These are phyloP conservation scores for Globisporangium nagaii DNA, from an alignment of 352 stramenopile genomes.

Conservation along the genomic window DNA sequence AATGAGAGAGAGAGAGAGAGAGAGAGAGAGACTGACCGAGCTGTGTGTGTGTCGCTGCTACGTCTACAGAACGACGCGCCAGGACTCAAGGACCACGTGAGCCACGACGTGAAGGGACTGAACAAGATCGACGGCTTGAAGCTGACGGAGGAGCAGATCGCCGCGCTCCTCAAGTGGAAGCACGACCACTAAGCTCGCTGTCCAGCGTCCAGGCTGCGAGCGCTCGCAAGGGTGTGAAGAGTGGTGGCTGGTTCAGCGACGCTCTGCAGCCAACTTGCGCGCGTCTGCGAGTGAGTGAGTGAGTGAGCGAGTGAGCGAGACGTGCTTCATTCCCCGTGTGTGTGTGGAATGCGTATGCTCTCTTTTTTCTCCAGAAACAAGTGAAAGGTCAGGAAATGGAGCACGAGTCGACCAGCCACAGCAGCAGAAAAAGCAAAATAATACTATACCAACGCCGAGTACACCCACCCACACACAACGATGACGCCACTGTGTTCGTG, in stretches of 20 bases:
- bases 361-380: too few relatives aligned
- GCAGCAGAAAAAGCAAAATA: too few relatives aligned
- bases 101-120: slow-evolving; percentile 72
- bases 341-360: too few relatives aligned
- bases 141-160: slow-evolving; percentile 60
- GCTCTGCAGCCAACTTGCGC: slow-evolving; percentile 14
- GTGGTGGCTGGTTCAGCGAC: too few relatives aligned
- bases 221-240: too few relatives aligned
- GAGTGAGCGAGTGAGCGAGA: neutral
- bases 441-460: too few relatives aligned
- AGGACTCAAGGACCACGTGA: slow-evolving; percentile 65
- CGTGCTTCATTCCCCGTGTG: too few relatives aligned
- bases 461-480: too few relatives aligned
- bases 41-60: neutral
- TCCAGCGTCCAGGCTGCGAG: neutral
- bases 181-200: slow-evolving; percentile 62
- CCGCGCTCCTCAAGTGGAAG: slow-evolving; percentile 87
- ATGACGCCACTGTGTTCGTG: too few relatives aligned
- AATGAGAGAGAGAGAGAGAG: too few relatives aligned
- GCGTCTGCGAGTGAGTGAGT: slow-evolving; percentile 35
- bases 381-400: too few relatives aligned
- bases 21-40: neutral
- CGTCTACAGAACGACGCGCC: slow-evolving; percentile 32
- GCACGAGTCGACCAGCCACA: too few relatives aligned
- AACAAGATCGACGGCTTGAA: slow-evolving; percentile 59